Evolutionary conservation across 2,329 filamentous ascomycete genomes (phyloP).

Genomic region (Cercospora sesami): DNA sequence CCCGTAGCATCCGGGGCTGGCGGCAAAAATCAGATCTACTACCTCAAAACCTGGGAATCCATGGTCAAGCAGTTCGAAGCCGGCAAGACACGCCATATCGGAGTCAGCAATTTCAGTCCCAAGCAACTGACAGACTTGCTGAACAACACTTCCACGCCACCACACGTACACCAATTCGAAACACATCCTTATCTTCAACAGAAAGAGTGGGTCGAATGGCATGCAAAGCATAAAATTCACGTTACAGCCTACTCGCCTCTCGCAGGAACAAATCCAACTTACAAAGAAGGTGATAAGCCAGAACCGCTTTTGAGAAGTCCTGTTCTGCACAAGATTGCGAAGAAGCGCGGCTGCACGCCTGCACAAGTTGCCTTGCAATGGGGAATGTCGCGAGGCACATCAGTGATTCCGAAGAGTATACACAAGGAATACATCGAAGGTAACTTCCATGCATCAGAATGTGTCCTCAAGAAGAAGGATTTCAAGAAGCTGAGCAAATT

Average conservation of each 20-base stretch:
- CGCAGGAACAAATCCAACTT: constrained; percentile 44
- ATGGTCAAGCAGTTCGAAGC: constrained; percentile 33
- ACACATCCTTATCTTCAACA: constrained; percentile 37
- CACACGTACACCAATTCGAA: constrained; percentile 37
- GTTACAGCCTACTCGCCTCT: constrained; percentile 36
- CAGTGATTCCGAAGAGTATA: constrained; percentile 55
- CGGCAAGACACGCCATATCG: constrained; percentile 35
- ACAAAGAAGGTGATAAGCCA: constrained; percentile 34
- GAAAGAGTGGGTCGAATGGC: constrained; percentile 28
- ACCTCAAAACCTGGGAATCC: constrained; percentile 35
- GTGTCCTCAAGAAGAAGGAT: constrained; percentile 42
- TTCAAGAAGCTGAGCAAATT: constrained; percentile 42
- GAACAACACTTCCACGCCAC: constrained; percentile 28
- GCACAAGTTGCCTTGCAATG: constrained; percentile 57
- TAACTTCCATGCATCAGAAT: constrained; percentile 39
- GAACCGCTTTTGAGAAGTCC: constrained; percentile 54
- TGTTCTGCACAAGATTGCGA: constrained; percentile 64
- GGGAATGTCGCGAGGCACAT: constrained; percentile 57
- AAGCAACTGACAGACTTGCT: constrained; percentile 33
- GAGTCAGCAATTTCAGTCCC: constrained; percentile 38
- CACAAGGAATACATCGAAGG: constrained; percentile 31
- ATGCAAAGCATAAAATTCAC: constrained; percentile 30
- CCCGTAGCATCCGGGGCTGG: constrained; percentile 35
- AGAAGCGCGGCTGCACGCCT: constrained; percentile 60
- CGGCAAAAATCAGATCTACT: constrained; percentile 29